phyloP scores from a whole-genome alignment of 2,329 filamentous ascomycete genomes.

The Colletotrichum sp. region DNA sequence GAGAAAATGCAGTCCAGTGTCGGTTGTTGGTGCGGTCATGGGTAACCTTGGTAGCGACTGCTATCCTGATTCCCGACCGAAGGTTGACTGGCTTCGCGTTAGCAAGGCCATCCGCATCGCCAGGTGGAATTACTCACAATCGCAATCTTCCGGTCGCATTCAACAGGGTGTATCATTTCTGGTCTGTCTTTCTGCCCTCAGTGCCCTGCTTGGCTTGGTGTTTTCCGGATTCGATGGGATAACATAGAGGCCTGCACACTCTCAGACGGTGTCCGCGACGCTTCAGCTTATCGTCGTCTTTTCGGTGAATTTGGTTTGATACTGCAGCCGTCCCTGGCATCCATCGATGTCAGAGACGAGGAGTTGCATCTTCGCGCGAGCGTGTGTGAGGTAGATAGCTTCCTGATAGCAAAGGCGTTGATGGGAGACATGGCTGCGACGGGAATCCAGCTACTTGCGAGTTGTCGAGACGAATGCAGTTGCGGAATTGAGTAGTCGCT shows the following conservation, averaged over 20 bases:
- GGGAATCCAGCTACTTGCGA: neutral
- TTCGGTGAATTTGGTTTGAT: accelerated
- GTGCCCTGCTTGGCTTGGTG: constrained; percentile 22
- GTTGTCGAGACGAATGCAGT: neutral
- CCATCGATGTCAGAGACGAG: neutral
- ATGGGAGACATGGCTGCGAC: neutral
- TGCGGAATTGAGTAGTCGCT: neutral
- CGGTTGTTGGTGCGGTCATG: constrained; percentile 51
- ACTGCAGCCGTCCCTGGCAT: neutral
- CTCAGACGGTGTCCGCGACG: accelerated
- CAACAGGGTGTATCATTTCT: neutral
- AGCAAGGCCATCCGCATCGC: neutral
- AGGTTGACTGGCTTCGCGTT: constrained; percentile 56
- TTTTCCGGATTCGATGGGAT: neutral
- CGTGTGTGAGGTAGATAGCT: neutral
- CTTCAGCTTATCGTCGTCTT: neutral
- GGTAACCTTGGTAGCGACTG: constrained; percentile 59
- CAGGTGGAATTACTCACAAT: neutral
- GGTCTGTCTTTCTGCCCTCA: neutral
- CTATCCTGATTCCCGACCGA: constrained; percentile 63
- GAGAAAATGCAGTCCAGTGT: constrained; percentile 62
- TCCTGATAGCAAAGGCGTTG: neutral
- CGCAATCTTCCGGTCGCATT: constrained; percentile 39
- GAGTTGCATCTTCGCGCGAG: neutral
- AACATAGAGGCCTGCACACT: neutral